Evolutionary conservation across 2,329 filamentous ascomycete species (phyloP), one percentile per base, ranked within the genome.

Genomic region (Seiridium cupressi): DNA sequence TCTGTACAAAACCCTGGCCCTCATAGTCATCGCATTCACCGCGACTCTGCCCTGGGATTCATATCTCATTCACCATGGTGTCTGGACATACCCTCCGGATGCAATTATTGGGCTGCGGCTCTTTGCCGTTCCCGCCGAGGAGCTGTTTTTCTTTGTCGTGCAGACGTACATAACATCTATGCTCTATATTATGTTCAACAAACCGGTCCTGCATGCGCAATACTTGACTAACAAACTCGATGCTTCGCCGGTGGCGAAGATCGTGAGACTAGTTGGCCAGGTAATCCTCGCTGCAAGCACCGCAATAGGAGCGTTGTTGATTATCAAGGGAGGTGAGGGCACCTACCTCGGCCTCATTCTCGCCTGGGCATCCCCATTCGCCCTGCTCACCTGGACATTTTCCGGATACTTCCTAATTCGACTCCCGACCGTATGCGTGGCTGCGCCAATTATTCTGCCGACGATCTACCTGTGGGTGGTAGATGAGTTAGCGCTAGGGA

Each of bases 21-120:
- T 91, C 55, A 79, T 89, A 61, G 74, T 79, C 26, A 80, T 91
- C 64, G 88, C 89, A 26, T 85, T 92, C 53, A 67, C 80, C 34
- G 84, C 89, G 3, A 91, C 90, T 0, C 86, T 89, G 34, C 90
- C 90, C 38, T 93, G 89, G 89, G 89, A 92, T 68, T 89, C 88
- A 7, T 91, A 91, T 72, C 80, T 92, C 46, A 89, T 93, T 66
- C 83, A 81, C 64, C 84, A 79, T 58, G 76, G 80, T 49, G 83
- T 92, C 68, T 92, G 90, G 89, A 87, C 85, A 8, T 93, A 92
- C 68, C 89, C 89, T 1, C 74, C 79, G 9, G 77, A 86, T 67
- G 89, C 84, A 26, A 83, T 92, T 38, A 68, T 89, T 42, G 90
- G 89, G 0, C 80, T 80, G 0, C 87, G 79, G 1, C 70, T 91